These are phyloP conservation scores for Umbilicaria muhlenbergii DNA, from an alignment of 495 filamentous ascomycete species.

Conservation along the genomic window DNA sequence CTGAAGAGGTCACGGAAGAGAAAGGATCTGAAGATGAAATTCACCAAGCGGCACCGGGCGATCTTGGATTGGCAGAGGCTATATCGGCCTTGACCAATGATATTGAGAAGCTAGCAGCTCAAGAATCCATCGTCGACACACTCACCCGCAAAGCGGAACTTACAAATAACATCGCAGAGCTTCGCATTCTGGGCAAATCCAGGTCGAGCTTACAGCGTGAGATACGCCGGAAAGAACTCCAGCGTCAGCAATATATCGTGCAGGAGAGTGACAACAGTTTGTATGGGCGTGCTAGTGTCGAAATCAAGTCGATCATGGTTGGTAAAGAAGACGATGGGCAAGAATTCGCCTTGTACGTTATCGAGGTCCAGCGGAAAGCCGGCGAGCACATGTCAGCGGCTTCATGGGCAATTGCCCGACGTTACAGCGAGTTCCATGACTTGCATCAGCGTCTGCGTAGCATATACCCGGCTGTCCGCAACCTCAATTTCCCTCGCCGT, in stretches of 20 bases:
- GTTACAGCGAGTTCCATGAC: conserved; percentile 95
- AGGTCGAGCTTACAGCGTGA: conserved; percentile 86
- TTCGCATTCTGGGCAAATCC: conserved; percentile 86
- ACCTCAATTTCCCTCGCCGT: conserved; percentile 80
- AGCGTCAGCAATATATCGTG: conserved; percentile 90
- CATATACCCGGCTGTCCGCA: conserved; percentile 71
- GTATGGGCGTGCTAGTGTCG: conserved; percentile 77
- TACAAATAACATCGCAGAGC: conserved; percentile 87
- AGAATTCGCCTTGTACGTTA: conserved; percentile 84
- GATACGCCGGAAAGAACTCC: conserved; percentile 84
- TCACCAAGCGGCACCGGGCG: conserved; percentile 88
- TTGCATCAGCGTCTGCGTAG: conserved; percentile 77
- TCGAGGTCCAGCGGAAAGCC: conserved; percentile 79
- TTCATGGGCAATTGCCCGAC: conserved; percentile 60
- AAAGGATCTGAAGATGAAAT: conserved; percentile 64
- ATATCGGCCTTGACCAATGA: conserved; percentile 71
- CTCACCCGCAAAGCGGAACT: conserved; percentile 87
- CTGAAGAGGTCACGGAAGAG: conserved; percentile 37
- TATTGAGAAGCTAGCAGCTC: conserved; percentile 75
- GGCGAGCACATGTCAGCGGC: conserved; percentile 81
- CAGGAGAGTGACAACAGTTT: conserved; percentile 97
- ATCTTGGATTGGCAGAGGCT: conserved; percentile 85
- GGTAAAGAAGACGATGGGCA: conserved; percentile 83
- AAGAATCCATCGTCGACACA: conserved; percentile 84
- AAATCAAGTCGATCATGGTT: conserved; percentile 82